These are phyloP conservation scores for Yarrowia deformans DNA, from an alignment of 805 yeast species.

Conservation along the genomic window DNA sequence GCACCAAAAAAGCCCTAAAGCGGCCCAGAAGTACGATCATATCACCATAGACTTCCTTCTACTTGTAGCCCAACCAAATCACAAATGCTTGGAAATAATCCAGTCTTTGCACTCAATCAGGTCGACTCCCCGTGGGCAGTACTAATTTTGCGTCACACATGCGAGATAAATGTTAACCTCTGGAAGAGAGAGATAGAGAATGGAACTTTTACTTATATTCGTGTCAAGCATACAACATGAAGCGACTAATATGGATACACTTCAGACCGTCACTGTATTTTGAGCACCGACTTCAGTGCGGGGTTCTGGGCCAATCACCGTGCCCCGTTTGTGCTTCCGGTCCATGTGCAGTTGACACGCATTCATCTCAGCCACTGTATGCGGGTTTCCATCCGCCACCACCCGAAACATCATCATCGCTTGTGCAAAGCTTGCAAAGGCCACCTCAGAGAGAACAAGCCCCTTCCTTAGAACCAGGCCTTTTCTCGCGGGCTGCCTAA, in stretches of 20 bases:
- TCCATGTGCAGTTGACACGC: background rate
- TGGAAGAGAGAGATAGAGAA: background rate
- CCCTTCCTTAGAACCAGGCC: background rate
- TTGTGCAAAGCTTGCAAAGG: background rate
- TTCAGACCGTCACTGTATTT: no score
- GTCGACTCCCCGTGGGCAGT: no score
- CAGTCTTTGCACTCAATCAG: background rate
- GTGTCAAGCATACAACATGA: background rate
- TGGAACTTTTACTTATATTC: background rate
- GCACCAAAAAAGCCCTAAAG: no score
- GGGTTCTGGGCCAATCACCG: conserved; percentile 1
- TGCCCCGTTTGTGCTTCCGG: background rate
- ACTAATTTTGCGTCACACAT: conserved; percentile 18
- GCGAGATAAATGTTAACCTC: conserved; percentile 33
- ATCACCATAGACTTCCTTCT: no score
- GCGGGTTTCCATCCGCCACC: conserved; percentile 10
- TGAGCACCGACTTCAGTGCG: no score
- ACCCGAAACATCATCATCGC: background rate
- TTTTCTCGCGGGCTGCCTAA: background rate
- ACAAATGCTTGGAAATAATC: background rate
- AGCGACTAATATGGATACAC: no score
- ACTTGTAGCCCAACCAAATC: background rate
- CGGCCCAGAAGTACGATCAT: no score
- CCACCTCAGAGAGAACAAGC: conserved; percentile 9
- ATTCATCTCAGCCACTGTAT: background rate